Evolutionary conservation across 2,329 filamentous ascomycete genomes (phyloP).

Genomic region (Mariannaea elegans): DNA sequence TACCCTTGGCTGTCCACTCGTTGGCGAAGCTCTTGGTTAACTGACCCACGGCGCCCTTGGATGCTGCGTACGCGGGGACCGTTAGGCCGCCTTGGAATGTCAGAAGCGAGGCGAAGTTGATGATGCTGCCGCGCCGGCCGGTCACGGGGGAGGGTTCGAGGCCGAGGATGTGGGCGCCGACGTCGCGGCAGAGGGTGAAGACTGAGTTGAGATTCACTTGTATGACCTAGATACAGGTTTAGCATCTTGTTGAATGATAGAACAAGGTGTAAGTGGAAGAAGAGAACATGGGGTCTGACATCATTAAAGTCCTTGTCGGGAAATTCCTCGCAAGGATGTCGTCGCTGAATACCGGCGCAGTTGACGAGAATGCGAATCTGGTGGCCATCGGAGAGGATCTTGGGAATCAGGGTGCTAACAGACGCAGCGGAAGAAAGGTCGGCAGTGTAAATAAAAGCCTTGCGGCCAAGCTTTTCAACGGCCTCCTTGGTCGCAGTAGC

Average conservation of each 20-base stretch:
- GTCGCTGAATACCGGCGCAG: slow-evolving; percentile 85
- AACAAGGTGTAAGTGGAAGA: not conserved
- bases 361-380: slow-evolving; percentile 82
- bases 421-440: slow-evolving; percentile 71
- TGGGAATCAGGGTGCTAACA: slow-evolving; percentile 68
- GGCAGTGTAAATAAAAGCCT: slow-evolving; percentile 72
- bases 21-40: slow-evolving; percentile 87
- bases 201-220: slow-evolving; percentile 88
- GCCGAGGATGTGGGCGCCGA: slow-evolving; percentile 80
- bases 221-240: slow-evolving; percentile 63
- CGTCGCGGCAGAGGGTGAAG: slow-evolving; percentile 80
- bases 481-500: slow-evolving; percentile 64
- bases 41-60: slow-evolving; percentile 86
- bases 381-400: slow-evolving; percentile 68
- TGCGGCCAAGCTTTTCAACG: slow-evolving; percentile 72
- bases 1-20: slow-evolving; percentile 82
- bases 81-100: slow-evolving; percentile 89
- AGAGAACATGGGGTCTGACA: slow-evolving; percentile 42
- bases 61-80: slow-evolving; percentile 86
- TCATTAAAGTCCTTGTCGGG: slow-evolving; percentile 81
- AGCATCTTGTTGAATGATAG: too few species aligned
- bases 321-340: slow-evolving; percentile 79
- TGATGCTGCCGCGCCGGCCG: slow-evolving; percentile 73
- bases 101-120: slow-evolving; percentile 85
- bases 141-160: slow-evolving; percentile 57